These are phyloP conservation scores for Pythium coloratum DNA, from an alignment of 352 stramenopile species.

Conservation along the genomic window DNA sequence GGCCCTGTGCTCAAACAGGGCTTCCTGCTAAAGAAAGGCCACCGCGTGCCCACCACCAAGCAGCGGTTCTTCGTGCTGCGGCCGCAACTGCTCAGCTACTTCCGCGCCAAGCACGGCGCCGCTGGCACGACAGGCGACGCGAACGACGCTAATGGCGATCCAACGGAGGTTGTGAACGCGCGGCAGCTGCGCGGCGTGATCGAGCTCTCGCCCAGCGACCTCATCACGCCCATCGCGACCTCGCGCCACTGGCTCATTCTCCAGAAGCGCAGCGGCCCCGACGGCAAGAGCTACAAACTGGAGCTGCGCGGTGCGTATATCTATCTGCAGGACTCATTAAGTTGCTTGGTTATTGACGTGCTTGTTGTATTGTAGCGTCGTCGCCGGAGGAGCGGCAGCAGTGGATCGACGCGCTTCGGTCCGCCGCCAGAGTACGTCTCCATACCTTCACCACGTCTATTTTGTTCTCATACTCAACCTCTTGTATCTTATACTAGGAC, in stretches of 20 bases:
- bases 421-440: constrained; percentile 44
- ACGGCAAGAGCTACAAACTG: constrained; percentile 62
- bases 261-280: constrained; percentile 47
- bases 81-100: constrained; percentile 30
- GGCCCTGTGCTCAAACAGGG: constrained; percentile 23
- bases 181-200: constrained; percentile 33
- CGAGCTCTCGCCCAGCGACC: constrained; percentile 38
- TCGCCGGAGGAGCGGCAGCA: constrained; percentile 46
- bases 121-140: too few species aligned
- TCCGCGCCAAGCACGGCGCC: constrained; percentile 12
- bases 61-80: constrained; percentile 31
- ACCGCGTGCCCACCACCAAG: constrained; percentile 31
- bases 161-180: neutral
- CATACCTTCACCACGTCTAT: too few species aligned
- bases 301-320: constrained; percentile 54
- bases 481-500: constrained; percentile 3
- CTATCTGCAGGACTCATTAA: too few species aligned
- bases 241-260: constrained; percentile 66
- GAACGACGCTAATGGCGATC: neutral
- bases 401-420: constrained; percentile 62
- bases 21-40: constrained; percentile 31
- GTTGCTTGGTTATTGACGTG: too few species aligned
- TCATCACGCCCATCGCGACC: constrained; percentile 29
- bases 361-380: constrained; percentile 29
- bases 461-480: neutral